phyloP scores from a whole-genome alignment of 2,329 filamentous ascomycete species.

The Neopestalotiopsis sp. region DNA sequence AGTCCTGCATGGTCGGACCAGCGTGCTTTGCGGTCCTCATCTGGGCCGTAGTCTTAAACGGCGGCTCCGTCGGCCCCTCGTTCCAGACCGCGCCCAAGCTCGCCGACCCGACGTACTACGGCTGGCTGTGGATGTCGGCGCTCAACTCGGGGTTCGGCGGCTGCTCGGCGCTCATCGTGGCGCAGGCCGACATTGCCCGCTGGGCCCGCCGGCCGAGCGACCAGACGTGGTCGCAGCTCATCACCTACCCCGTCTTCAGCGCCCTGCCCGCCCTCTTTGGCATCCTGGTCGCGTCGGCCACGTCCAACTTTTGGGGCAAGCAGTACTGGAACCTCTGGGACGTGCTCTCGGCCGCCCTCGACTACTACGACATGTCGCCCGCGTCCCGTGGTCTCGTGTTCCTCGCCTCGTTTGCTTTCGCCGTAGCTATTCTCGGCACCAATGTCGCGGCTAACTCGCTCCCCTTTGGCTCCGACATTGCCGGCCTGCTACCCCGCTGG shows the following conservation, averaged over 20 bases:
- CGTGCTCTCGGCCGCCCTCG: not conserved
- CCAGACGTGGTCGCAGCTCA: not conserved
- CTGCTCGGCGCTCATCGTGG: not conserved
- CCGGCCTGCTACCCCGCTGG: conserved; percentile 45
- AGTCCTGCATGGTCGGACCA: not conserved
- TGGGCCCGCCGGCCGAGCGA: not conserved
- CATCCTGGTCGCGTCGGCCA: not conserved
- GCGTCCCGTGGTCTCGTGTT: conserved; percentile 44
- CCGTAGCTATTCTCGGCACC: conserved; percentile 47
- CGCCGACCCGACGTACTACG: conserved; percentile 3
- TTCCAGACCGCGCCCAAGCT: not conserved
- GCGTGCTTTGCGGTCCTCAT: not conserved
- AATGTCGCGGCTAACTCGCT: conserved; percentile 48
- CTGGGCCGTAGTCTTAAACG: not conserved
- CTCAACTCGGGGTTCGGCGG: conserved; percentile 10
- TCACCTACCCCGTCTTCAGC: not conserved
- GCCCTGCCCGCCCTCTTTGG: conserved; percentile 1
- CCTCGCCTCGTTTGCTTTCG: conserved; percentile 25
- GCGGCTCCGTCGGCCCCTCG: conserved; percentile 2
- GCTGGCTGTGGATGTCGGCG: conserved; percentile 7
- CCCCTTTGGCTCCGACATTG: conserved; percentile 47
- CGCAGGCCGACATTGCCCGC: conserved; percentile 2
- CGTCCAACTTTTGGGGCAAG: not conserved
- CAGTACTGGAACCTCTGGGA: conserved; percentile 12
- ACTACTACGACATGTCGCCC: conserved; percentile 23